Conservation (phyloP, 2,329 filamentous ascomycete genomes). For the Podosphaera aphanis region DNA sequence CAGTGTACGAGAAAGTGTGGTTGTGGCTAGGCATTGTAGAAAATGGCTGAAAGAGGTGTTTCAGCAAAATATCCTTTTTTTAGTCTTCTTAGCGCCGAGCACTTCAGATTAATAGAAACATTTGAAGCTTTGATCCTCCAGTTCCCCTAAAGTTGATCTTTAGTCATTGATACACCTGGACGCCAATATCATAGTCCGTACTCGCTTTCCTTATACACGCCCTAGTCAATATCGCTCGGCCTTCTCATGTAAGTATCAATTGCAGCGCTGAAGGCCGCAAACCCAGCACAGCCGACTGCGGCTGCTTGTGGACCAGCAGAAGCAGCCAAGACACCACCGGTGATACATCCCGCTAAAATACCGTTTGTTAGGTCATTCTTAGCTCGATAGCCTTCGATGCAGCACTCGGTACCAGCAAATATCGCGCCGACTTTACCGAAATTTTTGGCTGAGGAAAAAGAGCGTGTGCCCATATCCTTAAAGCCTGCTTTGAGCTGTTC, state of each 20-base stretch:
- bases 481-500: conserved; percentile 72
- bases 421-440: conserved; percentile 84
- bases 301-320: conserved; percentile 78
- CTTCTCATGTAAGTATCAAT: conserved; percentile 83
- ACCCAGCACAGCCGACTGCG: conserved; percentile 69
- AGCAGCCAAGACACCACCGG: conserved; percentile 67
- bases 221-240: conserved; percentile 35
- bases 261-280: conserved; percentile 76
- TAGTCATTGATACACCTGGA: too few species aligned
- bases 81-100: too few species aligned
- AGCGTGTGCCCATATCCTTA: conserved; percentile 79
- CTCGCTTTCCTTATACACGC: background rate
- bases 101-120: too few species aligned
- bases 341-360: conserved; percentile 68
- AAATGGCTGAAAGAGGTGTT: too few species aligned
- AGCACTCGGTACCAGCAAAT: conserved; percentile 84
- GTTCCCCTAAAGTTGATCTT: too few species aligned
- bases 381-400: conserved; percentile 73
- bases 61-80: too few species aligned
- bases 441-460: conserved; percentile 69
- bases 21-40: too few species aligned
- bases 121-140: too few species aligned
- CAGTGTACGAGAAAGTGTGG: too few species aligned
- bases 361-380: conserved; percentile 89
- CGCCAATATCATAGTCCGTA: too few species aligned